phyloP scores from a whole-genome alignment of 805 yeast genomes.

The Candida germanica region DNA sequence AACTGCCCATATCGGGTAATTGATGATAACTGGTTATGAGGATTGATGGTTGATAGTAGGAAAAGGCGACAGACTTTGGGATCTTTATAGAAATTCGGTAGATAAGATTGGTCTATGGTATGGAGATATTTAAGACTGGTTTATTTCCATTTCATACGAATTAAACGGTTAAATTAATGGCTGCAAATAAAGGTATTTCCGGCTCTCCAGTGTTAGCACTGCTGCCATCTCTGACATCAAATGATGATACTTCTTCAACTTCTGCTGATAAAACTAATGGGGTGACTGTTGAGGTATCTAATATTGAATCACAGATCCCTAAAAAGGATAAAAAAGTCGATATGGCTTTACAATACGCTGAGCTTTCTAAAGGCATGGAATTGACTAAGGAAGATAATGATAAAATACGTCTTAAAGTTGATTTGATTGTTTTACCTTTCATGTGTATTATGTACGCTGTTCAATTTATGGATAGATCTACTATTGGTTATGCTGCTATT shows the following conservation, averaged over 20 bases:
- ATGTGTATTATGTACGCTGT: constrained; percentile 22
- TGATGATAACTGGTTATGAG: too few relatives aligned
- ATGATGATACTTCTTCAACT: neutral
- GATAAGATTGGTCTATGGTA: too few relatives aligned
- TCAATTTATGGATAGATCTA: constrained; percentile 33
- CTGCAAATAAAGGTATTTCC: neutral
- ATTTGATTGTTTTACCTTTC: constrained; percentile 21
- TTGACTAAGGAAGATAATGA: constrained; percentile 15
- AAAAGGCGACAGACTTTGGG: too few relatives aligned
- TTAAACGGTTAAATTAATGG: too few relatives aligned
- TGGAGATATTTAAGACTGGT: too few relatives aligned
- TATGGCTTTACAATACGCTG: constrained; percentile 33
- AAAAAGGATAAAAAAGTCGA: constrained; percentile 21
- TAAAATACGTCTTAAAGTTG: constrained; percentile 17
- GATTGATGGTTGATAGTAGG: too few relatives aligned
- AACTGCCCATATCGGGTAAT: too few relatives aligned
- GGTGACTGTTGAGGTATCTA: constrained; percentile 4
- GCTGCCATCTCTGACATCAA: neutral
- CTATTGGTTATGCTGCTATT: constrained; percentile 35
- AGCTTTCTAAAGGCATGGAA: constrained; percentile 12
- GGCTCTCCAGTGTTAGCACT: constrained; percentile 3
- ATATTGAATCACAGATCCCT: neutral
- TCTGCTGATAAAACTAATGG: constrained; percentile 5
- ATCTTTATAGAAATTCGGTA: too few relatives aligned
- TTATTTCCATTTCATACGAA: too few relatives aligned